Evolutionary conservation across 2,329 filamentous ascomycete species (phyloP).

Genomic region (Phialophora chinensis): DNA sequence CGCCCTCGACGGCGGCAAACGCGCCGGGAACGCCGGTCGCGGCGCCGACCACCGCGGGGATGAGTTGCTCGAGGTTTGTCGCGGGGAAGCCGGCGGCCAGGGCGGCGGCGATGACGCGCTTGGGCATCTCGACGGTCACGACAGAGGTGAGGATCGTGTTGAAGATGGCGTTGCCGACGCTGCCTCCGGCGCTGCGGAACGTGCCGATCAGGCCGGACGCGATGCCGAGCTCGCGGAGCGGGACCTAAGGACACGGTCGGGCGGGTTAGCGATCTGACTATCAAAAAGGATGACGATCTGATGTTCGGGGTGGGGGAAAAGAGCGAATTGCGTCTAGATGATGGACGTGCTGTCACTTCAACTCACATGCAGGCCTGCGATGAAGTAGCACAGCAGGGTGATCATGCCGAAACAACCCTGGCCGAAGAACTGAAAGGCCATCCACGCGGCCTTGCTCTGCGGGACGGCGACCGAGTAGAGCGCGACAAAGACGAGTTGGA

Average conservation of each 20-base stretch:
- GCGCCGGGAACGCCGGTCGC: conserved; percentile 17
- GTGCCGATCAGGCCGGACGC: conserved; percentile 26
- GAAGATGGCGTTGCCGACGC: conserved; percentile 25
- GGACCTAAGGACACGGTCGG: not conserved
- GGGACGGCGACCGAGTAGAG: conserved; percentile 31
- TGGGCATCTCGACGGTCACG: conserved; percentile 2
- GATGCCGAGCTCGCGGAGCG: conserved; percentile 20
- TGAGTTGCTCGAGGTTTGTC: conserved; percentile 5
- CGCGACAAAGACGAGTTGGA: conserved; percentile 18
- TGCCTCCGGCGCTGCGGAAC: conserved; percentile 18
- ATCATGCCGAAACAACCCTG: conserved; percentile 16
- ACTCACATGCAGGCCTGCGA: conserved; percentile 21
- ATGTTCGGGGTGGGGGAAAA: not conserved
- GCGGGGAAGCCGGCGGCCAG: conserved; percentile 4
- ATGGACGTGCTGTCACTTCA: not conserved
- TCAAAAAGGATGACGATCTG: too few relatives aligned
- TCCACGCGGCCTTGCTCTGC: conserved; percentile 13
- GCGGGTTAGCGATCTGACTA: too few relatives aligned
- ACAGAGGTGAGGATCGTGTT: conserved; percentile 19
- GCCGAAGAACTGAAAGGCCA: conserved; percentile 21
- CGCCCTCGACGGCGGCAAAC: conserved; percentile 15
- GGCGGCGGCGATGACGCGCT: conserved; percentile 11
- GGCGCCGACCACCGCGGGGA: conserved; percentile 14
- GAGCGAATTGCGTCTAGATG: not conserved
- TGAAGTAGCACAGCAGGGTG: conserved; percentile 19